These are phyloP conservation scores for Onygenales sp. DNA, from an alignment of 2,329 filamentous ascomycete genomes.

Conservation along the genomic window DNA sequence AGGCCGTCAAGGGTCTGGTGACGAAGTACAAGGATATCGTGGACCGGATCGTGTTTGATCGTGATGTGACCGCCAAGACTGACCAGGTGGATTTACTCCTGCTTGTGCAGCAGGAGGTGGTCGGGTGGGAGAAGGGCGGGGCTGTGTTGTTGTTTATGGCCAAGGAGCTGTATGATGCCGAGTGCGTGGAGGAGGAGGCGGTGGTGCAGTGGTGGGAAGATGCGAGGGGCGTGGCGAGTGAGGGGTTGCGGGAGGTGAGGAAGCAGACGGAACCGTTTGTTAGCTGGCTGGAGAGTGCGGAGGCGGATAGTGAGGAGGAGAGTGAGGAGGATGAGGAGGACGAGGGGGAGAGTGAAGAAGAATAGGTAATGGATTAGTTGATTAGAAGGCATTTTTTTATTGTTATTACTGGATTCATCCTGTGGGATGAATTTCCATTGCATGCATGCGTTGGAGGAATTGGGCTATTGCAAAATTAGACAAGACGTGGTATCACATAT, in stretches of 20 bases:
- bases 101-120: conserved; percentile 70
- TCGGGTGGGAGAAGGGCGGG: conserved; percentile 54
- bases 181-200: conserved; percentile 81
- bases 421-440: neutral
- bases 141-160: conserved; percentile 64
- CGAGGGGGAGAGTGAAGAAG: conserved; percentile 21
- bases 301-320: conserved; percentile 59
- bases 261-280: conserved; percentile 69
- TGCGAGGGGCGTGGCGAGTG: conserved; percentile 55
- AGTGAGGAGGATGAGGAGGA: conserved; percentile 53
- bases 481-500: no score
- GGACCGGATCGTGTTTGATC: conserved; percentile 50
- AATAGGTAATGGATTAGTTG: neutral
- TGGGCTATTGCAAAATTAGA: no score
- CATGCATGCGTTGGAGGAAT: neutral
- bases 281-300: conserved; percentile 72
- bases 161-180: conserved; percentile 76
- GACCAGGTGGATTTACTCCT: conserved; percentile 83
- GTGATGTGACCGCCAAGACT: conserved; percentile 39
- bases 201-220: conserved; percentile 85
- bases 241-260: conserved; percentile 60
- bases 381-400: no score
- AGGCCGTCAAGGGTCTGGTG: conserved; percentile 56
- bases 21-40: conserved; percentile 55
- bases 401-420: no score